A percentile compares a stretch with the other conserved stretches of the same genome.
phyloP scores from a whole-genome alignment of 345 rosid species.

The Nephelium lappaceum region DNA sequence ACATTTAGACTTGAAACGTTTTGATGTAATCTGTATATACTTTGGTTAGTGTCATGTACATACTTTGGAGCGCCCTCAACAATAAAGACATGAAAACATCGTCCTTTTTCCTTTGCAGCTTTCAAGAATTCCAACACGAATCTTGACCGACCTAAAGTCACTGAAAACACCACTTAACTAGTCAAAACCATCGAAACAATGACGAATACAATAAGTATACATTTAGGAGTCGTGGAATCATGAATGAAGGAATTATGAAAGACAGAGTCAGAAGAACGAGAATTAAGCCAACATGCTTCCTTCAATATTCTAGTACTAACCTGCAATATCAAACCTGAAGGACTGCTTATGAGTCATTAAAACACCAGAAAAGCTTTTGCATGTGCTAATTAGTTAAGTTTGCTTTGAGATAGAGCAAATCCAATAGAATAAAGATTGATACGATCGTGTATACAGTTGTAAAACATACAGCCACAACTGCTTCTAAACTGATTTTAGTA shows the following conservation, averaged over 20 bases:
- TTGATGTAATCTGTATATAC: neutral
- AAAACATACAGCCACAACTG: neutral
- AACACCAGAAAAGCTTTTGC: neutral
- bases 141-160: slow-evolving; percentile 58
- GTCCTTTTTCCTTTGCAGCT: slow-evolving; percentile 57
- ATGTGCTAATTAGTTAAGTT: neutral
- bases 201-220: neutral
- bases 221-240: neutral
- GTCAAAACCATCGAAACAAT: slow-evolving; percentile 1
- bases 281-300: neutral
- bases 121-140: slow-evolving; percentile 55
- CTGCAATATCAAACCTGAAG: neutral
- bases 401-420: neutral
- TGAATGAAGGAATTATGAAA: neutral
- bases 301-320: neutral
- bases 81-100: slow-evolving; percentile 57
- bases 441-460: neutral
- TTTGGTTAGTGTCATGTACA: slow-evolving; percentile 13
- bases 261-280: too few species aligned
- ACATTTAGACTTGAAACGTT: neutral
- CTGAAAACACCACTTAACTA: slow-evolving; percentile 33
- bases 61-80: slow-evolving; percentile 70
- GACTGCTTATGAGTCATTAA: neutral
- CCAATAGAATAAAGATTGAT: neutral
- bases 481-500: neutral